Base-by-base conservation (phyloP, 2,329 filamentous ascomycete species). In the Verticillium tricorpus region DNA sequence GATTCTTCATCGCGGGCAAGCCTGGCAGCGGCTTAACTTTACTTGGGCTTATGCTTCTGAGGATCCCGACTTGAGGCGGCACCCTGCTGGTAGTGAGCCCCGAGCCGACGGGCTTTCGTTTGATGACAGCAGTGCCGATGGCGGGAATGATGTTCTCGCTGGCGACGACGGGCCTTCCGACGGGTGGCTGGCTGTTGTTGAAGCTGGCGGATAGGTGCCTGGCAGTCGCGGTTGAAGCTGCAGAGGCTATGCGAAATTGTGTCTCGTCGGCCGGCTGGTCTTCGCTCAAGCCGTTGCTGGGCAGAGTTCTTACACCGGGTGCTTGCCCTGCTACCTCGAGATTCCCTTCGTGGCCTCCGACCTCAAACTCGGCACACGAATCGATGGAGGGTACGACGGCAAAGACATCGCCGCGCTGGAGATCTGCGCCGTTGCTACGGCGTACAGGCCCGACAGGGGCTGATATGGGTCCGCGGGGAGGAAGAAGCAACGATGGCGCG, bases 401-500 rank as follows among this genome's bases (percentile, higher is more conserved):
- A 22, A 78, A 67, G 22, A 61, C 69, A 8, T 74, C 69, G 61
- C 74, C 74, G 50, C 76, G 72, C 35, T 69, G 63, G 35, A 78
- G 67, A 57, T 77, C 70, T 5, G 70, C 67, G 6, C 75, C 75
- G 22, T 73, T 70, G 9, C 71, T 76, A 65, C 69, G 75, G 62
- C 71, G 75, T 64, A 78, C 67, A 9, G 76, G 75, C 0, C 76
- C 76, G 40, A 76, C 64, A 1, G 76, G 76, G 19, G 60, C 68
- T 9, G 75, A 78, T 31, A 78, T 77, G 17, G n/a, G 45, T n/a
- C n/a, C 19, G 9, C 45, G 45, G 19, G 22, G 45, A 25, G n/a
- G 11, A 4, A n/a, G 45, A 3, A n/a, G 45, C 19, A 7, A 5
- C n/a, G n/a, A n/a, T 3, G n/a, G 9, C n/a, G 3, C 45, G n/a